Conservation (phyloP, 1,139 yeast species). For the Geotrichum cucujoidarum region DNA sequence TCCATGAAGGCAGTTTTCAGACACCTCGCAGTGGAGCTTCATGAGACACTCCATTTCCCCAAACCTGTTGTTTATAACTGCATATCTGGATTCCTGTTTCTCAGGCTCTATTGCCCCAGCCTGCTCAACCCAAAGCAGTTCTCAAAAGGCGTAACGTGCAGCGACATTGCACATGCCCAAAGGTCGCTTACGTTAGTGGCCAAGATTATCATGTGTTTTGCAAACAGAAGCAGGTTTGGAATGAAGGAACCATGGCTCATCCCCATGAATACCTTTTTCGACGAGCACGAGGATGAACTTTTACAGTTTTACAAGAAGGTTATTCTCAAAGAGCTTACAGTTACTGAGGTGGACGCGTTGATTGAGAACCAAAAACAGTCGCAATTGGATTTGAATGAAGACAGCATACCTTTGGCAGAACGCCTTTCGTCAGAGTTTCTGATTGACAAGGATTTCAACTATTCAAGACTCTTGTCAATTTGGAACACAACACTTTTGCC, state of each 20-base stretch:
- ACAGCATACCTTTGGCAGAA: constrained; percentile 5
- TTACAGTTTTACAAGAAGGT: constrained; percentile 65
- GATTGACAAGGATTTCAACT: constrained; percentile 9
- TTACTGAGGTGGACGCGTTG: not conserved
- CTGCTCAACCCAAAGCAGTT: constrained; percentile 82
- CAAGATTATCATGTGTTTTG: constrained; percentile 71
- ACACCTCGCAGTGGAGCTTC: constrained; percentile 27
- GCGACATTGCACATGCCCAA: constrained; percentile 66
- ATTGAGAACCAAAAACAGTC: not conserved
- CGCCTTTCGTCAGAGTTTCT: constrained; percentile 1
- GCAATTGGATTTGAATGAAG: not conserved
- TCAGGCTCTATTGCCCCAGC: constrained; percentile 88
- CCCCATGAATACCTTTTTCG: constrained; percentile 63
- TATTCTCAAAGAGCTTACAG: constrained; percentile 27
- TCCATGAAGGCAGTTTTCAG: constrained; percentile 49
- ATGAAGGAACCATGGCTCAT: constrained; percentile 79
- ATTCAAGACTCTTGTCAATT: constrained; percentile 1
- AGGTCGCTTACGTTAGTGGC: constrained; percentile 80
- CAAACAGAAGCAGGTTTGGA: constrained; percentile 71
- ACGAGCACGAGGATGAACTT: constrained; percentile 54
- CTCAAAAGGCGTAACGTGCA: constrained; percentile 61
- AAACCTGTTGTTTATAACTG: constrained; percentile 41
- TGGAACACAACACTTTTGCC: constrained; percentile 6
- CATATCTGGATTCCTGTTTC: constrained; percentile 74
- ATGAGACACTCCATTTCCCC: constrained; percentile 3